A percentile compares a stretch with the other conserved stretches of the same genome.
Evolutionary conservation across 192 early-diverging fungal species (phyloP).

Genomic region (Backusella luteola): DNA sequence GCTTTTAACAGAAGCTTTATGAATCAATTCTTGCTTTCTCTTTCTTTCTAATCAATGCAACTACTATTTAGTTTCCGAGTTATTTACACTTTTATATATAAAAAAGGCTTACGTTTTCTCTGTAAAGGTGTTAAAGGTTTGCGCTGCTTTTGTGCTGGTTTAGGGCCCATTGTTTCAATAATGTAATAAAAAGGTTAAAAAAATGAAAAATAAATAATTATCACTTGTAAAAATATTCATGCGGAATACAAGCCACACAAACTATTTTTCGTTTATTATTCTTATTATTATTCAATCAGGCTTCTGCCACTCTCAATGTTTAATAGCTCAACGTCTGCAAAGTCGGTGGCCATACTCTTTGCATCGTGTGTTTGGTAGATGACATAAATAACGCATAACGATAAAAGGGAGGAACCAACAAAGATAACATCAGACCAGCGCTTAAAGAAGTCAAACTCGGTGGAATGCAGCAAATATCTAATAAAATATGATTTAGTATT

Average conservation of each 20-base stretch:
- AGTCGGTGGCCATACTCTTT: slow-evolving; percentile 22
- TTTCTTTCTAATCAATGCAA: slow-evolving; percentile 26
- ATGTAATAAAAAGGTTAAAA: neutral
- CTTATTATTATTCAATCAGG: neutral
- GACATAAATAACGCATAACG: slow-evolving; percentile 69
- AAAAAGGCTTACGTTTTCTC: slow-evolving; percentile 14
- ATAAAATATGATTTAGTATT: slow-evolving; percentile 41
- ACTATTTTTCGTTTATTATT: neutral
- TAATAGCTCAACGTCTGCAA: slow-evolving; percentile 25
- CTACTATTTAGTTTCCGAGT: neutral
- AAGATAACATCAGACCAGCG: slow-evolving; percentile 95
- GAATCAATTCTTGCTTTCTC: slow-evolving; percentile 37
- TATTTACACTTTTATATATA: neutral
- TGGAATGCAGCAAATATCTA: slow-evolving; percentile 71
- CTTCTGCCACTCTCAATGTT: slow-evolving; percentile 11
- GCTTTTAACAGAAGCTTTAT: slow-evolving; percentile 38
- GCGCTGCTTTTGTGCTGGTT: slow-evolving; percentile 7
- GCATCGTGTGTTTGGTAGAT: slow-evolving; percentile 57
- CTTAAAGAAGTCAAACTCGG: slow-evolving; percentile 90
- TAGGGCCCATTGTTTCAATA: slow-evolving; percentile 13
- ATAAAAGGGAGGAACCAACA: slow-evolving; percentile 74
- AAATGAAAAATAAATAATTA: slow-evolving; percentile 2
- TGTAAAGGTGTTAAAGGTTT: slow-evolving; percentile 28
- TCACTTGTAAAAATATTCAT: neutral
- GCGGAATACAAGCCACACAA: slow-evolving; percentile 4